Evolutionary conservation across 805 yeast species (phyloP).

Genomic region (Suhomyces kilbournensis): DNA sequence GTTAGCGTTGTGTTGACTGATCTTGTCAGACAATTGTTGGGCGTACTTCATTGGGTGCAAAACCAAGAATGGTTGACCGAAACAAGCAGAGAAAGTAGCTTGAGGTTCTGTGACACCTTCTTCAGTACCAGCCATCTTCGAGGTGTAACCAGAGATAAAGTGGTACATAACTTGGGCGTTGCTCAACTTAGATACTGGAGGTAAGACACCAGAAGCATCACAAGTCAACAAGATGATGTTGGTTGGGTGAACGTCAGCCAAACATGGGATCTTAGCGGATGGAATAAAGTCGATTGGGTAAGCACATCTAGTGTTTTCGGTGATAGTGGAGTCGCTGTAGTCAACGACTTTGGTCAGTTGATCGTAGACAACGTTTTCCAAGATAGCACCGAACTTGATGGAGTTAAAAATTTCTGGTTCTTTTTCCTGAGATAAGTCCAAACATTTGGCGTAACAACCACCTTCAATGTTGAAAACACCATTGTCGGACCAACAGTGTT

Average conservation of each 20-base stretch:
- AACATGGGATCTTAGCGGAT: slow-evolving; percentile 93
- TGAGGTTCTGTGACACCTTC: slow-evolving; percentile 98
- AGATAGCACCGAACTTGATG: slow-evolving; percentile 87
- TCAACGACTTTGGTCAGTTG: slow-evolving; percentile 77
- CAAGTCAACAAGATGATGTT: slow-evolving; percentile 91
- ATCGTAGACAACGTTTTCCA: slow-evolving; percentile 91
- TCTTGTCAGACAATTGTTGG: slow-evolving; percentile 91
- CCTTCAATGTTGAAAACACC: slow-evolving; percentile 99
- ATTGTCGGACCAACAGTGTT: slow-evolving; percentile 98
- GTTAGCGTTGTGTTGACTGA: slow-evolving; percentile 78
- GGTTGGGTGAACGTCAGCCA: slow-evolving; percentile 85
- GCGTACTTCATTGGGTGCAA: slow-evolving; percentile 98
- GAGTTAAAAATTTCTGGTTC: slow-evolving; percentile 98
- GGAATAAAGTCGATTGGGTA: slow-evolving; percentile 97
- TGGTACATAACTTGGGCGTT: slow-evolving; percentile 98
- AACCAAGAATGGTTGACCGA: slow-evolving; percentile 98
- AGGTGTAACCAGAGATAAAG: slow-evolving; percentile 96
- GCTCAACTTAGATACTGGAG: slow-evolving; percentile 91
- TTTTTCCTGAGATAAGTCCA: slow-evolving; percentile 82
- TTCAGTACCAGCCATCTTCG: slow-evolving; percentile 99
- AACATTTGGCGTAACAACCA: slow-evolving; percentile 98
- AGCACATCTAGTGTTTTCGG: slow-evolving; percentile 98
- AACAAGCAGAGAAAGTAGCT: slow-evolving; percentile 97
- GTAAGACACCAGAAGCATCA: slow-evolving; percentile 97
- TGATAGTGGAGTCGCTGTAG: slow-evolving; percentile 73